Percentiles rank a stretch among this genome's conserved stretches.
Conservation (phyloP, 1,284 basidiomycete genomes). For the Cutaneotrichosporon sp. region DNA sequence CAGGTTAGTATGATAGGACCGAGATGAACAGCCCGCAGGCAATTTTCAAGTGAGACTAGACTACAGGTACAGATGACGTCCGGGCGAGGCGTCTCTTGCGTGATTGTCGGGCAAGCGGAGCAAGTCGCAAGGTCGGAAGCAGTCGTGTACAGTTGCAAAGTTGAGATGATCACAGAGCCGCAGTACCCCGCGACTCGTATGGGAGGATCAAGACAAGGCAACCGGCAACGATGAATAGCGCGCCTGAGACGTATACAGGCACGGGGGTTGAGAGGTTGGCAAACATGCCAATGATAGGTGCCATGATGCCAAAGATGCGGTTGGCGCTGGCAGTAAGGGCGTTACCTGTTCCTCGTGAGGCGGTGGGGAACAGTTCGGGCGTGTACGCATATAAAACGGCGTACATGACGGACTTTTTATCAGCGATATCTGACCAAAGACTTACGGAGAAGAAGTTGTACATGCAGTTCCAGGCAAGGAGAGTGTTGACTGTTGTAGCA, state of each 20-base stretch:
- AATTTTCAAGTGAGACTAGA: too few relatives aligned
- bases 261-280: slow-evolving; percentile 56
- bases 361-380: slow-evolving; percentile 66
- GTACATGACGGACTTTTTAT: slow-evolving; percentile 36
- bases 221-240: slow-evolving; percentile 63
- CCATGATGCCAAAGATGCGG: slow-evolving; percentile 58
- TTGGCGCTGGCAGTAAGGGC: slow-evolving; percentile 62
- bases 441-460: slow-evolving; percentile 55
- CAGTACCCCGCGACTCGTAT: slow-evolving; percentile 67
- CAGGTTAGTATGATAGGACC: too few relatives aligned
- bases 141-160: not conserved
- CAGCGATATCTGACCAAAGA: not conserved
- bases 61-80: too few relatives aligned
- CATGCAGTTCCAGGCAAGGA: slow-evolving; percentile 62
- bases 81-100: too few relatives aligned
- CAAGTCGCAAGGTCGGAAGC: not conserved
- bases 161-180: slow-evolving; percentile 37
- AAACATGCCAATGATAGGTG: slow-evolving; percentile 39
- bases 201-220: slow-evolving; percentile 67
- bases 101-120: too few relatives aligned
- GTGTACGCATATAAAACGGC: slow-evolving; percentile 55
- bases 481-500: slow-evolving; percentile 56
- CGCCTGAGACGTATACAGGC: slow-evolving; percentile 60
- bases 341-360: slow-evolving; percentile 66
- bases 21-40: too few relatives aligned